Evolutionary conservation across 2,329 filamentous ascomycete genomes (phyloP).

Genomic region (Alternaria incomplexa): DNA sequence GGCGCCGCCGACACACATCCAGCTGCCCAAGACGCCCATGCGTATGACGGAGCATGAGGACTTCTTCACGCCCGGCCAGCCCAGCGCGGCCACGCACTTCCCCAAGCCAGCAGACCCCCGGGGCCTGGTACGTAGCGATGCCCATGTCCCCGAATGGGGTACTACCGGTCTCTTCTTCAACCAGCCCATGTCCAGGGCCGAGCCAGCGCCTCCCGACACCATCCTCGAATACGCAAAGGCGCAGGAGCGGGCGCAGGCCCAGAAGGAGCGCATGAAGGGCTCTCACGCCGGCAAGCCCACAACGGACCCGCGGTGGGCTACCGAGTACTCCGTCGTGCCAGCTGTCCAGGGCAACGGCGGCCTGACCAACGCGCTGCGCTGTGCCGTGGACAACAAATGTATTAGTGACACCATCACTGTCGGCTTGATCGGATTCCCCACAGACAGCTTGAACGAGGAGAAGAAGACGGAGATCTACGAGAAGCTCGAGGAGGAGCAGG

Average conservation of each 20-base stretch:
- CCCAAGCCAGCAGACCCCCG: constrained; percentile 56
- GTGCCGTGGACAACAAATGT: constrained; percentile 72
- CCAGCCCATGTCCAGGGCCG: constrained; percentile 78
- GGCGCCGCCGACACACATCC: constrained; percentile 30
- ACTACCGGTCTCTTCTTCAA: constrained; percentile 65
- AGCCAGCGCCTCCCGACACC: constrained; percentile 75
- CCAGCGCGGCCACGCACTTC: constrained; percentile 61
- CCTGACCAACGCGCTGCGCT: constrained; percentile 84
- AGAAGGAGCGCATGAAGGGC: constrained; percentile 30
- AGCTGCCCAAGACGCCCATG: constrained; percentile 51
- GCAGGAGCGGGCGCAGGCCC: constrained; percentile 45
- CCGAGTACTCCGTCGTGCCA: constrained; percentile 81
- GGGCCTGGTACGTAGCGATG: constrained; percentile 72
- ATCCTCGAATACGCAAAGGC: constrained; percentile 71
- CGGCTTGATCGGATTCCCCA: constrained; percentile 92
- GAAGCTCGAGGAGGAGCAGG: constrained; percentile 77
- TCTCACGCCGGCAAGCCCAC: constrained; percentile 30
- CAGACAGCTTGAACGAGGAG: constrained; percentile 77
- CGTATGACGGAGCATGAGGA: constrained; percentile 48
- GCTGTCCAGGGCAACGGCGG: constrained; percentile 93
- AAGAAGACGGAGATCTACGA: constrained; percentile 85
- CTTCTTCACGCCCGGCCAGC: constrained; percentile 53
- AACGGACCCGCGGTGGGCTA: constrained; percentile 62
- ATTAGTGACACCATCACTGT: constrained; percentile 85
- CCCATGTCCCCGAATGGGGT: constrained; percentile 79